phyloP scores from a whole-genome alignment of 306 rosid species.

The Prunus mira region DNA sequence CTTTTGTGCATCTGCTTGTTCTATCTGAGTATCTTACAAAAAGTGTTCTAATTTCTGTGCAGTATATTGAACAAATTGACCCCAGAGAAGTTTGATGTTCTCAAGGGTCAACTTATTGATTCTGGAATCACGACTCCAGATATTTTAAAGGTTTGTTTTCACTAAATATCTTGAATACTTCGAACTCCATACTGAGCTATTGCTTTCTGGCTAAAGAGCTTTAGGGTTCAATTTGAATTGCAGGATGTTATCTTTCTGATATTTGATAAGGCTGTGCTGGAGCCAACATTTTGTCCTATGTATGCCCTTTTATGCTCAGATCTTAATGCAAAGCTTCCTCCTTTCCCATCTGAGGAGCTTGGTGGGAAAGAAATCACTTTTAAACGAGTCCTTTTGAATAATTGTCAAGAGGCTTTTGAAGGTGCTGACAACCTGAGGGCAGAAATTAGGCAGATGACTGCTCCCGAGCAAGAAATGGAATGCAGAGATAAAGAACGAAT shows the following conservation, averaged over 20 bases:
- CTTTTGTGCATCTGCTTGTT: slow-evolving; percentile 2
- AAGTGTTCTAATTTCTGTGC: background rate
- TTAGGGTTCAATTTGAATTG: slow-evolving; percentile 4
- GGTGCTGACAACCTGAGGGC: slow-evolving; percentile 32
- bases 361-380: slow-evolving; percentile 39
- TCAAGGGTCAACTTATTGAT: slow-evolving; percentile 41
- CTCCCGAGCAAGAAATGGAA: slow-evolving; percentile 40
- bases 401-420: slow-evolving; percentile 47
- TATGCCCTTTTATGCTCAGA: slow-evolving; percentile 41
- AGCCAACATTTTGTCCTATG: slow-evolving; percentile 47
- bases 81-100: slow-evolving; percentile 42
- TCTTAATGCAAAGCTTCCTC: slow-evolving; percentile 41
- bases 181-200: background rate
- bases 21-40: background rate
- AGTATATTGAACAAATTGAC: slow-evolving; percentile 49
- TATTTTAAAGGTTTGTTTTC: slow-evolving; percentile 34
- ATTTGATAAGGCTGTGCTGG: slow-evolving; percentile 46
- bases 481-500: slow-evolving; percentile 38
- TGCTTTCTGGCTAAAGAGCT: background rate
- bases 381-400: slow-evolving; percentile 37
- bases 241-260: slow-evolving; percentile 38
- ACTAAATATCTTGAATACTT: background rate
- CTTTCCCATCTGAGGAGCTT: slow-evolving; percentile 30
- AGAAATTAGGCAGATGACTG: slow-evolving; percentile 39
- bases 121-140: slow-evolving; percentile 37